Base-by-base conservation (phyloP, 2,329 filamentous ascomycete genomes). In the Monosporascus sp. region DNA sequence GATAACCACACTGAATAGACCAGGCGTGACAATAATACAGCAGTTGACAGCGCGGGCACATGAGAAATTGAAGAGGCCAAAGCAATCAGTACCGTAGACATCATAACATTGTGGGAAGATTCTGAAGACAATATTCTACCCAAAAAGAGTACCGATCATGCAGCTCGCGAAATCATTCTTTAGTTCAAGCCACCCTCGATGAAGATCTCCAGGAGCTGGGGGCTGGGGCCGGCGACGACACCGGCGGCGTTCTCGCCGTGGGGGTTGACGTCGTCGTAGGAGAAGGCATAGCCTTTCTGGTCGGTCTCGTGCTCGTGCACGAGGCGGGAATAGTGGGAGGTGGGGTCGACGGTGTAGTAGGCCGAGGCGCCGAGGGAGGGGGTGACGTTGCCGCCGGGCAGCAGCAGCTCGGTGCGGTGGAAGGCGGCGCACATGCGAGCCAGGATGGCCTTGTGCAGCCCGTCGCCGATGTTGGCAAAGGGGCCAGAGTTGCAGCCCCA, bases 191-290 rank as follows among this genome's bases (percentile, higher is more conserved):
- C 77, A 18, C 78, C 78, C 47, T 79, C 71, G 52, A 71, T 69
- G 44, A 81, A 66, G 43, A 46, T 6, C 6, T 70, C 73, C 52
- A 80, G 75, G 17, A 77, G 44, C n/a, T 63, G 58, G 0, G 79
- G 77, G 56, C 71, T 71, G 1, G 70, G 65, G 24, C 73, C 76
- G 50, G 77, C 71, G 37, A 82, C 70, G 25, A 75, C 76, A 2
- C 80, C 80, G 5, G 74, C 75, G 49, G 79, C 78, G 63, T 86
- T 81, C 57, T 75, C 70, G 27, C 76, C 80, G 54, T 75, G 71
- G 0, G 82, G 77, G 51, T 81, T 80, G 18, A 88, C 84, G 63
- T 88, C 85, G 61, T 88, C 85, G 59, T 87, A 88, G 0, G 85
- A 75, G 62, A 87, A 88, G 0, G 82, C 79, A 62, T 88, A 88